These are phyloP conservation scores for Fusarium torreyae DNA, from an alignment of 2,329 filamentous ascomycete genomes.

Conservation along the genomic window DNA sequence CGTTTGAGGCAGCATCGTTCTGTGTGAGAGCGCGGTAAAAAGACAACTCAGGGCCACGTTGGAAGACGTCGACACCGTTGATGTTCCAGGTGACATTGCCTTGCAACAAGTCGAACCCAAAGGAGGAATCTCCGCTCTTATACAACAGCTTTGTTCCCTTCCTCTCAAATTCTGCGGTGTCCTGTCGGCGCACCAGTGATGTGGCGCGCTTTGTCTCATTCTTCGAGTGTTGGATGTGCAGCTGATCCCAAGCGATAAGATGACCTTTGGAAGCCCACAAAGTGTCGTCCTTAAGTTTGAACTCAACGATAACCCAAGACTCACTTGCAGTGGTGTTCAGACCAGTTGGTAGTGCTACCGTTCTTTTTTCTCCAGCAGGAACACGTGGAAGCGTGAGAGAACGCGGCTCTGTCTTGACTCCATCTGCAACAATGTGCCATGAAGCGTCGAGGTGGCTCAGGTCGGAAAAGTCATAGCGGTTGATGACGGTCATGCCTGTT, in stretches of 20 bases:
- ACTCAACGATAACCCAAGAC: conserved; percentile 20
- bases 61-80: not conserved
- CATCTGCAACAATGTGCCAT: conserved; percentile 22
- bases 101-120: conserved; percentile 1
- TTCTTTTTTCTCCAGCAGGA: not conserved
- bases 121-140: not conserved
- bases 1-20: conserved; percentile 8
- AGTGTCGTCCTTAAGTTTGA: not conserved
- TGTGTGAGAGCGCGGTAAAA: conserved; percentile 28
- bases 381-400: not conserved
- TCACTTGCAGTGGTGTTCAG: fast-evolving
- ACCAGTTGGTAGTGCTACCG: fast-evolving
- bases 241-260: conserved; percentile 29
- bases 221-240: not conserved
- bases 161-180: not conserved
- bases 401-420: not conserved
- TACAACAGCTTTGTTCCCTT: conserved; percentile 2
- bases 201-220: fast-evolving
- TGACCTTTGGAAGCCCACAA: conserved; percentile 10
- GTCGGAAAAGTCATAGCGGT: conserved; percentile 31
- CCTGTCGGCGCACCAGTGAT: not conserved
- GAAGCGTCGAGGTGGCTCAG: conserved; percentile 21
- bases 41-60: conserved; percentile 8
- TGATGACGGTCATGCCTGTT: not conserved
- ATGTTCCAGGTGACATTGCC: conserved; percentile 20